Evolutionary conservation across 306 rosid species (phyloP).

Genomic region (barrel medic (Medicago truncatula)): MtrunA17r5.0-ANR NC_053048.1:36328501-36329000

Average conservation of each 20-base stretch:
- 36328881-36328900: conserved; percentile 21
- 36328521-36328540: conserved; percentile 99
- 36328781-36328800: conserved; percentile 92
- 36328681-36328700: conserved; percentile 32
- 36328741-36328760: conserved; percentile 82
- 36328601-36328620: conserved; percentile 99
- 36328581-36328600: conserved; percentile 99
- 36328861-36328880: conserved; percentile 27
- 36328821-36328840: conserved; percentile 38
- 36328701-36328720: conserved; percentile 39
- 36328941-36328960: conserved; percentile 33
- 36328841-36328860: conserved; percentile 19
- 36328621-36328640: conserved; percentile 53
- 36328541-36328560: conserved; percentile 96
- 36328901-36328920: conserved; percentile 27
- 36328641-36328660: conserved; percentile 36
- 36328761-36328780: conserved; percentile 98
- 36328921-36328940: conserved; percentile 16
- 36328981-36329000: conserved; percentile 37
- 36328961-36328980: conserved; percentile 13
- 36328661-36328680: conserved; percentile 34
- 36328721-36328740: conserved; percentile 63
- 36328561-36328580: conserved; percentile 89
- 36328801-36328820: conserved; percentile 91
- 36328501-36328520: conserved; percentile 91